phyloP scores from a whole-genome alignment of 2,329 filamentous ascomycete genomes.

The Setomelanomma holmii region DNA sequence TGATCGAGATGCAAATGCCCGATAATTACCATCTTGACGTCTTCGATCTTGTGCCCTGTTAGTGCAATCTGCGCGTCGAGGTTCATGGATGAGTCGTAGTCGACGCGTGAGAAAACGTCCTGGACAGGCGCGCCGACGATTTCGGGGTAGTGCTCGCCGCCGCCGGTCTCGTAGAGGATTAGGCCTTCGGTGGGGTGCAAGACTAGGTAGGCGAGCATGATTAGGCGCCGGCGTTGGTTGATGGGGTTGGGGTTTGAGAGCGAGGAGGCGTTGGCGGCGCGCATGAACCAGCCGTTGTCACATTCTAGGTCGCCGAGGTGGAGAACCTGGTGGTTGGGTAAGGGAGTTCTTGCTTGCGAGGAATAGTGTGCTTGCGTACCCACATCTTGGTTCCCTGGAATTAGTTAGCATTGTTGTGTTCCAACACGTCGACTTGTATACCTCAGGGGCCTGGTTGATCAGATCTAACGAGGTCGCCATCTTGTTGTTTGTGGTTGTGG shows the following conservation, averaged over 20 bases:
- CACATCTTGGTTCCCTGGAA: slow-evolving; percentile 46
- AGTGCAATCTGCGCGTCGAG: slow-evolving; percentile 32
- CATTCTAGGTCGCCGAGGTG: slow-evolving; percentile 46
- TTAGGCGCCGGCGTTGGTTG: slow-evolving; percentile 34
- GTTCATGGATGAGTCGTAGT: slow-evolving; percentile 28
- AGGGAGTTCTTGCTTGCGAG: not conserved
- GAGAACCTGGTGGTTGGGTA: slow-evolving; percentile 29
- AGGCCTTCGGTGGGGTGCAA: slow-evolving; percentile 44
- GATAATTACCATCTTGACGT: slow-evolving; percentile 47
- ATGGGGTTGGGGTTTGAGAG: slow-evolving; percentile 36
- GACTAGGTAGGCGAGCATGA: slow-evolving; percentile 40
- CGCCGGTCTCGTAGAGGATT: slow-evolving; percentile 47
- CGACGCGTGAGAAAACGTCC: slow-evolving; percentile 43
- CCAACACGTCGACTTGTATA: not conserved
- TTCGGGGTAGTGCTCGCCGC: slow-evolving; percentile 41
- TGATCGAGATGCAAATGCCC: slow-evolving; percentile 49
- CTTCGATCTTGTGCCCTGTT: slow-evolving; percentile 44
- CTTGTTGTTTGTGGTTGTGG: not conserved
- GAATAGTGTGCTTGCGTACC: slow-evolving; percentile 20
- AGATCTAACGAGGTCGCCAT: slow-evolving; percentile 20
- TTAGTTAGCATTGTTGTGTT: not conserved
- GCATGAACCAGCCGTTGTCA: slow-evolving; percentile 47
- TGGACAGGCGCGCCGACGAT: slow-evolving; percentile 35
- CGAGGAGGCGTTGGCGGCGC: slow-evolving; percentile 35
- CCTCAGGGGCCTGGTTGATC: slow-evolving; percentile 27